Evolutionary conservation across 2,329 filamentous ascomycete species (phyloP).

Genomic region (Ambrosiella cleistominuta): DNA sequence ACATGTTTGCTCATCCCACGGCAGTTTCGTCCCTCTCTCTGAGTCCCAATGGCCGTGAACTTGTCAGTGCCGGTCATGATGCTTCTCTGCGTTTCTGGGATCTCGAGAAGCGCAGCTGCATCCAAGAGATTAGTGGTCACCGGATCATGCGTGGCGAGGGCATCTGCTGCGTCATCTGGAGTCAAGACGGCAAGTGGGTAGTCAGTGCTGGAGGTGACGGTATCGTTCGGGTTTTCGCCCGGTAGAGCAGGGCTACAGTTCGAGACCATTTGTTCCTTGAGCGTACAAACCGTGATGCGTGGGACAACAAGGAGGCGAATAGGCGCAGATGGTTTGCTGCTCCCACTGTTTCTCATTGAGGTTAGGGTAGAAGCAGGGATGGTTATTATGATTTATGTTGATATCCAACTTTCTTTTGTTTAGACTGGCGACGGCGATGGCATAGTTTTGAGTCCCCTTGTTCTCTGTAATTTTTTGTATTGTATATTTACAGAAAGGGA

Average conservation of each 20-base stretch:
- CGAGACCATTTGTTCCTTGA: background rate
- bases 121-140: conserved; percentile 86
- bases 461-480: background rate
- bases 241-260: conserved; percentile 19
- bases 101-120: conserved; percentile 85
- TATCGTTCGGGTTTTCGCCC: conserved; percentile 77
- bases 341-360: background rate
- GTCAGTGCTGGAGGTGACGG: conserved; percentile 90
- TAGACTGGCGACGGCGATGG: background rate
- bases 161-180: conserved; percentile 89
- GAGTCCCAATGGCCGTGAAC: conserved; percentile 81
- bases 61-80: conserved; percentile 91
- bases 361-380: background rate
- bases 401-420: background rate
- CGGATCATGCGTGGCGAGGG: conserved; percentile 91
- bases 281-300: background rate
- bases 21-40: conserved; percentile 83
- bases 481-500: too few relatives aligned
- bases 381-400: background rate
- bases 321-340: background rate
- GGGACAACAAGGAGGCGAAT: too few relatives aligned
- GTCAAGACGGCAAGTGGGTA: conserved; percentile 83
- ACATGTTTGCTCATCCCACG: conserved; percentile 90
- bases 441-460: background rate
- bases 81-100: conserved; percentile 94